Percentiles rank a stretch among this genome's conserved stretches.
Evolutionary conservation across 129 eudicot genomes (phyloP).

Genomic region (Calendula officinalis): DNA sequence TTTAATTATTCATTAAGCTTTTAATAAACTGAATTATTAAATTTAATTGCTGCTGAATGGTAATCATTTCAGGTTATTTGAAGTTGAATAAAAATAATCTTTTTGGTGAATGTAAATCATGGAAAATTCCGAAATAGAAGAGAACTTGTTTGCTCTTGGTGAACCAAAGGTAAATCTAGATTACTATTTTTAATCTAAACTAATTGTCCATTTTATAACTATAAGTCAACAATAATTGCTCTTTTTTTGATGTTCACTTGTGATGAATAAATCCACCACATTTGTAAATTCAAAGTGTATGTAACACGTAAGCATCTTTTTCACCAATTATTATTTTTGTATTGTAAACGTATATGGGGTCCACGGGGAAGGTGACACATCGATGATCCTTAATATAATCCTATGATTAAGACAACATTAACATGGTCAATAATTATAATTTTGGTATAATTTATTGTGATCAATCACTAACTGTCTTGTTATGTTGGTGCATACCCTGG

Average conservation of each 20-base stretch:
- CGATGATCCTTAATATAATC: not conserved
- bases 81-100: slow-evolving; percentile 10
- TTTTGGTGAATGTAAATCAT: slow-evolving; percentile 40
- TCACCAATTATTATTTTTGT: not conserved
- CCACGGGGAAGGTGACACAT: not conserved
- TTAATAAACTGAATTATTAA: not conserved
- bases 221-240: not conserved
- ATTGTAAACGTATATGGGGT: not conserved
- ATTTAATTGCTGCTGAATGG: slow-evolving; percentile 10
- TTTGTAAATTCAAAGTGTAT: not conserved
- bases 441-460: slow-evolving; percentile 2
- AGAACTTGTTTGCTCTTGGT: slow-evolving; percentile 65
- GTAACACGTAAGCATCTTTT: not conserved
- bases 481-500: not conserved
- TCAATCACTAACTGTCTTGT: not conserved
- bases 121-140: slow-evolving; percentile 85
- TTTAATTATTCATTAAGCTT: slow-evolving; percentile 13
- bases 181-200: not conserved
- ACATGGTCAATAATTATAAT: not conserved
- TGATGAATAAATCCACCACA: not conserved
- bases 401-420: not conserved
- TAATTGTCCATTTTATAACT: not conserved
- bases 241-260: not conserved
- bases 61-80: slow-evolving; percentile 35
- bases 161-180: slow-evolving; percentile 77